These are phyloP conservation scores for Pseudogymnoascus sp. DNA, from an alignment of 2,329 filamentous ascomycete genomes.

Conservation along the genomic window DNA sequence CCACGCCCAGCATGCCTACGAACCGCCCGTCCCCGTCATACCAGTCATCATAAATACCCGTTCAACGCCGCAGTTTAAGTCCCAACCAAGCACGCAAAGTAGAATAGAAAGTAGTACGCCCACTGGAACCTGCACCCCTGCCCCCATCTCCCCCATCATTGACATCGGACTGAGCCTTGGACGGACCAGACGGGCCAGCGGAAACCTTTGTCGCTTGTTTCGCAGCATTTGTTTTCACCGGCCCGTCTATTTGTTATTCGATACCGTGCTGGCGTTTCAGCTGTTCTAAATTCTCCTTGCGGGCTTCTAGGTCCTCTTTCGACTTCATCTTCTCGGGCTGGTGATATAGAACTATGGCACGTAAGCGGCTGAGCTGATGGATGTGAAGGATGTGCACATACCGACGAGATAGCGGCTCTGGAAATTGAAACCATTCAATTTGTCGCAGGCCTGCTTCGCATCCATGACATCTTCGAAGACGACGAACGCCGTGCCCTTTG, in stretches of 20 bases:
- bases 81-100: constrained; percentile 18
- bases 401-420: constrained; percentile 98
- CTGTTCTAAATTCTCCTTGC: constrained; percentile 95
- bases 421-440: constrained; percentile 99
- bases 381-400: constrained; percentile 40
- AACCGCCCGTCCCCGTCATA: constrained; percentile 3
- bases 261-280: constrained; percentile 97
- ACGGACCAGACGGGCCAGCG: constrained; percentile 47
- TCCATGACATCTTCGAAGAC: constrained; percentile 99
- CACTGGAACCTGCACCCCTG: constrained; percentile 16
- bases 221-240: constrained; percentile 36
- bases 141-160: constrained; percentile 14
- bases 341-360: constrained; percentile 56
- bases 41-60: constrained; percentile 10
- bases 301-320: constrained; percentile 87
- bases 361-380: constrained; percentile 5
- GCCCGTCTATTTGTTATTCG: constrained; percentile 83
- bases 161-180: constrained; percentile 23
- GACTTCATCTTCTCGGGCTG: constrained; percentile 77
- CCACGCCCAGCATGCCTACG: background rate
- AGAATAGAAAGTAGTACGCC: constrained; percentile 21
- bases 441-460: constrained; percentile 97
- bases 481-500: constrained; percentile 97
- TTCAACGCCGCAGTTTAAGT: constrained; percentile 9
- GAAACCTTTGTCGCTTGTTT: constrained; percentile 7